A percentile compares a stretch with the other conserved stretches of the same genome.
phyloP scores from a whole-genome alignment of 164 flowering plant species.

The Stephania cephalantha region DNA sequence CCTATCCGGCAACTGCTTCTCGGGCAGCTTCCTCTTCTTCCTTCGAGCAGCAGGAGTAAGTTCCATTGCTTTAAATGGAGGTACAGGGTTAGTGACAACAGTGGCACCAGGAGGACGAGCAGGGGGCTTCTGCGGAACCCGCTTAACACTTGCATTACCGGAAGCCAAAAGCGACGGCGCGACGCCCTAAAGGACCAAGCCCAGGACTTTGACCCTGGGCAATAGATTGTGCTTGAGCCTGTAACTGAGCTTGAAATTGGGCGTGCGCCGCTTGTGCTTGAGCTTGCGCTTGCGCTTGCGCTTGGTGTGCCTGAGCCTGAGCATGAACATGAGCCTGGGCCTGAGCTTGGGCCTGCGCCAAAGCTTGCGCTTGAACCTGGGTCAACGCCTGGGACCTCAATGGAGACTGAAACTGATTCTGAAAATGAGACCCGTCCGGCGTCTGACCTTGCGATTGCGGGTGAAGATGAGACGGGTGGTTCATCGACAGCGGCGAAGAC shows the following conservation, averaged over 20 bases:
- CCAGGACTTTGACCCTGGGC: constrained; percentile 29
- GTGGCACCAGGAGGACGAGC: constrained; percentile 53
- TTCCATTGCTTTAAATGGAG: constrained; percentile 71
- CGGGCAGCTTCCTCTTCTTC: constrained; percentile 64
- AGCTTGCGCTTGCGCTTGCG: constrained; percentile 19
- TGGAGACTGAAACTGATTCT: constrained; percentile 37
- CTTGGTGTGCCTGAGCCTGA: constrained; percentile 19
- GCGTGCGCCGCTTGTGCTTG: constrained; percentile 25
- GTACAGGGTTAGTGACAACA: constrained; percentile 22
- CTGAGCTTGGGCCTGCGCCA: constrained; percentile 21
- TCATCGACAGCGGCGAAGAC: constrained; percentile 24
- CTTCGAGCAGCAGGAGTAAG: constrained; percentile 71
- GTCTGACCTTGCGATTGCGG: constrained; percentile 34
- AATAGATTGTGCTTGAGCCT: constrained; percentile 26
- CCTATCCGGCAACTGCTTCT: constrained; percentile 58
- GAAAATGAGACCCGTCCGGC: constrained; percentile 36
- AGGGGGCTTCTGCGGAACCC: constrained; percentile 62
- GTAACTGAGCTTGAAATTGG: constrained; percentile 28
- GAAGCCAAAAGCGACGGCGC: constrained; percentile 45
- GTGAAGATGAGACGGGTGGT: constrained; percentile 35
- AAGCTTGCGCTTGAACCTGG: constrained; percentile 25
- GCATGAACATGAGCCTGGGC: constrained; percentile 19
- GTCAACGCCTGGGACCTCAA: constrained; percentile 29
- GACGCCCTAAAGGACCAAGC: constrained; percentile 26
- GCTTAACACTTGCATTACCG: constrained; percentile 39